Percentiles rank a stretch among this genome's conserved stretches.
phyloP scores from a whole-genome alignment of 192 early-diverging fungal genomes.

The Diversispora eburnea region DNA sequence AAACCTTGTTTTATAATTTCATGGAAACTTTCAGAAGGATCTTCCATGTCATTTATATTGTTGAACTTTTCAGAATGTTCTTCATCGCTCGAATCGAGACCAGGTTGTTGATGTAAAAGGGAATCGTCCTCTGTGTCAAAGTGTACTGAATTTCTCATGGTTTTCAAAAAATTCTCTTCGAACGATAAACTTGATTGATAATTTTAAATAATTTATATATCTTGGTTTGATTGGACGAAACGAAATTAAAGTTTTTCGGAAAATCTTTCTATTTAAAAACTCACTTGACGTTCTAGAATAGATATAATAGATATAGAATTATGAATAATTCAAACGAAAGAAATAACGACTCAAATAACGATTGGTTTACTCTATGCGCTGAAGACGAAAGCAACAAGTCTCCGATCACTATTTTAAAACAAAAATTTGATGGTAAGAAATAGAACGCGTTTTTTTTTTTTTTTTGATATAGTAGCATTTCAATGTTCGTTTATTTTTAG shows the following conservation, averaged over 20 bases:
- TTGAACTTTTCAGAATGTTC: not conserved
- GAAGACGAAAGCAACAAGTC: not conserved
- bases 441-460: not conserved
- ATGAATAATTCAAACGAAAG: no score
- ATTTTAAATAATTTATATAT: no score
- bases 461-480: not conserved
- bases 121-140: not conserved
- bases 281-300: no score
- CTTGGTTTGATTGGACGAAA: no score
- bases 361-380: not conserved
- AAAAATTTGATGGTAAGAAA: not conserved
- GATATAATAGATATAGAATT: no score
- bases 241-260: no score
- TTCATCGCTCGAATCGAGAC: not conserved
- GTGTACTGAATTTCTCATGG: not conserved
- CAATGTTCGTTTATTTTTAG: not conserved
- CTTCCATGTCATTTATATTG: not conserved
- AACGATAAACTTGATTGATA: no score
- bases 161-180: no score
- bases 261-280: no score
- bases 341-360: no score
- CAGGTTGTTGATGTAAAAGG: not conserved
- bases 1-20: not conserved
- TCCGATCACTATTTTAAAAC: not conserved
- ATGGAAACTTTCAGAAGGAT: not conserved